A percentile compares a stretch with the other conserved stretches of the same genome.
phyloP scores from a whole-genome alignment of 2,329 filamentous ascomycete genomes.

The Colletotrichum sp. region DNA sequence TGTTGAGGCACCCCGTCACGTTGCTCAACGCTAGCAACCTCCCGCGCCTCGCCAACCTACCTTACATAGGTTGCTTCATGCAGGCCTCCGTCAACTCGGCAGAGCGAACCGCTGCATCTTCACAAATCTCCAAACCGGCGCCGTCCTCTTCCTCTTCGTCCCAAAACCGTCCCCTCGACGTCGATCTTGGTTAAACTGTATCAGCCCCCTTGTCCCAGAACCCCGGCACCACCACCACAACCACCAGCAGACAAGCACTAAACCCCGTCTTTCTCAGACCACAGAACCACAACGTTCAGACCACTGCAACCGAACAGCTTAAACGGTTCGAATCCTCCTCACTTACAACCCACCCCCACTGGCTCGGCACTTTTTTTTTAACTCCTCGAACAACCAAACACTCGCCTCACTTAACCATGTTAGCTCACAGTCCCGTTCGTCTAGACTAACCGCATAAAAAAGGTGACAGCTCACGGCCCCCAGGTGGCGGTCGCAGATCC shows the following conservation, averaged over 20 bases:
- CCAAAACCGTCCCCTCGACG: conserved; percentile 7
- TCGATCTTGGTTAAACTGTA: conserved; percentile 13
- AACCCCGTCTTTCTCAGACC: not conserved
- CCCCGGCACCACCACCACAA: not conserved
- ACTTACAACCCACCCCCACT: not conserved
- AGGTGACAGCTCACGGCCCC: not conserved
- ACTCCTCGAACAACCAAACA: not conserved
- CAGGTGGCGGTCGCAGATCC: not conserved
- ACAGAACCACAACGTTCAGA: not conserved
- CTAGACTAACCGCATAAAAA: not conserved
- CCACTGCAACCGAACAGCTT: not conserved
- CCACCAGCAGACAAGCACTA: not conserved
- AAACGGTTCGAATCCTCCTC: not conserved
- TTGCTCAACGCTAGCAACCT: not conserved
- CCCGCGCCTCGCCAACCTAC: not conserved
- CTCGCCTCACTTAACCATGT: not conserved
- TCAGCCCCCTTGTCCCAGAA: not conserved
- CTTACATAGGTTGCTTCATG: not conserved
- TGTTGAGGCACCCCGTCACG: not conserved
- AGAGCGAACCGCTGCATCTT: not conserved
- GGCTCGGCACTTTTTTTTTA: not conserved
- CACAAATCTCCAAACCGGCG: not conserved
- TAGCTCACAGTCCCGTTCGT: not conserved
- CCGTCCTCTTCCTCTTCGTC: not conserved
- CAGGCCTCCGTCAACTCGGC: not conserved